A percentile compares a stretch with the other conserved stretches of the same genome.
Evolutionary conservation across 1,139 yeast species (phyloP).

Genomic region (Zygoascus hellenicus): DNA sequence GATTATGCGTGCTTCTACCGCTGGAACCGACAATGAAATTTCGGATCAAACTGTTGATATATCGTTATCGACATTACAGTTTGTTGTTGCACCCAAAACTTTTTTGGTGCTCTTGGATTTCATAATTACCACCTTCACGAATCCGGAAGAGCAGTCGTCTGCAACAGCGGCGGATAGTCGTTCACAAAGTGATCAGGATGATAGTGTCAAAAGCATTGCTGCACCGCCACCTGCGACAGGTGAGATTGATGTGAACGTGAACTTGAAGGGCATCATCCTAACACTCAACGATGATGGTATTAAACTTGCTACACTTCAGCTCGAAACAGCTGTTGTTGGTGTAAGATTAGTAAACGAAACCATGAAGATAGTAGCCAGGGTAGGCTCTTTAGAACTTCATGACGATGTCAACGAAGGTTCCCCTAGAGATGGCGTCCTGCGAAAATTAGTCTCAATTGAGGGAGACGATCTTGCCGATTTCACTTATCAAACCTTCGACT

Average conservation of each 20-base stretch:
- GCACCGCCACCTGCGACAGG: constrained; percentile 45
- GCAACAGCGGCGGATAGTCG: constrained; percentile 1
- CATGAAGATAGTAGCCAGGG: constrained; percentile 64
- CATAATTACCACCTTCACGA: constrained; percentile 77
- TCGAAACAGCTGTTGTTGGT: constrained; percentile 67
- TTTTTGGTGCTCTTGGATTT: constrained; percentile 74
- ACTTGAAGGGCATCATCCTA: constrained; percentile 66
- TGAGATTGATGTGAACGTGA: constrained; percentile 62
- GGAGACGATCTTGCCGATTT: constrained; percentile 81
- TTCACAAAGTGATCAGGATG: not conserved
- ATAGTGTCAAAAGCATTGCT: not conserved
- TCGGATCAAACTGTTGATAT: constrained; percentile 75
- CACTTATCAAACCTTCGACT: constrained; percentile 74
- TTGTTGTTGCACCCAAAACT: constrained; percentile 73
- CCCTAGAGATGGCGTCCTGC: constrained; percentile 51
- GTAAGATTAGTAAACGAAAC: constrained; percentile 70
- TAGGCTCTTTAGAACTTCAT: constrained; percentile 74
- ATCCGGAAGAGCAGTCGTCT: constrained; percentile 42
- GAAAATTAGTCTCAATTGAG: constrained; percentile 71
- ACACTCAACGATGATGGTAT: constrained; percentile 80
- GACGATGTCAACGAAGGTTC: constrained; percentile 71
- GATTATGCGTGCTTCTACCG: constrained; percentile 22
- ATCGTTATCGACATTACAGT: constrained; percentile 71
- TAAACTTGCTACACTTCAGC: constrained; percentile 69
- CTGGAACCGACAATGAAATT: constrained; percentile 40